Base-by-base conservation (phyloP, 2,329 filamentous ascomycete species). In the Apiospora saccharicola region DNA sequence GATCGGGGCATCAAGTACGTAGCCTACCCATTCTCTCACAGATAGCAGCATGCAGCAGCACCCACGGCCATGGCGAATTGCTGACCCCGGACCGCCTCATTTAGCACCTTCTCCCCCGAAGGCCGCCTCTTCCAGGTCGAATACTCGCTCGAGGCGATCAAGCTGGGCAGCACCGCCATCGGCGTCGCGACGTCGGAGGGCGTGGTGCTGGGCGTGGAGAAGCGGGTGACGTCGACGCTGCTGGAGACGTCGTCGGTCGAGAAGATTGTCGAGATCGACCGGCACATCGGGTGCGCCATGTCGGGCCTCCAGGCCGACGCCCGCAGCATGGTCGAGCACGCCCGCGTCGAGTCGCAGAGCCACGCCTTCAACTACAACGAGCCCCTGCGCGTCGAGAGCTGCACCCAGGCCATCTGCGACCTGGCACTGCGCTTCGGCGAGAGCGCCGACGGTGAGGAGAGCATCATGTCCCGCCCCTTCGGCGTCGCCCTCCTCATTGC, bases 131-230 rank as follows among this genome's bases (percentile, higher is more conserved):
- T 99, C 90, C 96, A 99, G 88, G 96, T 99, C 88, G 96, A 99
- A 93, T 99, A 99, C 91, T 98, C 96, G 73, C 93, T 99, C 84
- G 96, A 99, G 89, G 96, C 96, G 85, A 99, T 99, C 91, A 99
- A 99, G 89, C 94, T 98, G 78, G 96, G 96, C 78, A 97, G 94
- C 80, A 99, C 96, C 78, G 96, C 96, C 81, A 99, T 99, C 86
- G 96, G 96, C 79, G 95, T 99, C 77, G 95, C 96, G 79, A 99
- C 96, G 68, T 93, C 94, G 72, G 94, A 97, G 83, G 96, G 96
- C 81, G 95, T 98, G 74, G 93, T 99, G 81, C 92, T 99, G 70
- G 96, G 96, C 78, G 96, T 99, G 76, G 96, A 99, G 88, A 99
- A 99, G 91, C 95, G 96, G 81, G 96, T 99, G 79, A 99, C 96